These are phyloP conservation scores for Durusdinium trenchii DNA, from an alignment of 73 alveolate genomes.

Conservation along the genomic window DNA sequence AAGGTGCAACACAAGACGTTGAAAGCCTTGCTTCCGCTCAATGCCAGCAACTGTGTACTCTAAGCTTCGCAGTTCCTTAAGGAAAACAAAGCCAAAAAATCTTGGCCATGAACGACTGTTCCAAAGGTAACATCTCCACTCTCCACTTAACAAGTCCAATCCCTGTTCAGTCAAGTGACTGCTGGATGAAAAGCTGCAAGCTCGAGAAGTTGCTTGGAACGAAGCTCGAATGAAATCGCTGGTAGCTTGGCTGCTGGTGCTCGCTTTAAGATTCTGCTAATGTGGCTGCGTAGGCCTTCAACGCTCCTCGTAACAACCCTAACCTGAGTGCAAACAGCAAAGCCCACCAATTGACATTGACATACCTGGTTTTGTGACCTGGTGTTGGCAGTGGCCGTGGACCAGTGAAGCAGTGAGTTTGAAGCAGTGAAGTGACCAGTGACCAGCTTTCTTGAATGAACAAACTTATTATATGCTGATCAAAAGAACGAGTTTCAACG, in stretches of 20 bases:
- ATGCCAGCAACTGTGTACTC: neutral
- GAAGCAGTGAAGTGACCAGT: neutral
- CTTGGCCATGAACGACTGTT: too few species aligned
- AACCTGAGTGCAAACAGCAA: neutral
- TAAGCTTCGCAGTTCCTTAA: neutral
- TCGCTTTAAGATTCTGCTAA: neutral
- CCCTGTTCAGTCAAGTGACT: neutral
- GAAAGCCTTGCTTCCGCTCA: neutral
- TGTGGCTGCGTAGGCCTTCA: neutral
- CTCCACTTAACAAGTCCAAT: neutral
- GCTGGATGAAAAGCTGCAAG: neutral
- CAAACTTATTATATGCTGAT: neutral
- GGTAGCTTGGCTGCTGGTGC: neutral
- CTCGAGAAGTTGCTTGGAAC: neutral
- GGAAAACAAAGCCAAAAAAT: neutral
- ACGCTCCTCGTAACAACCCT: neutral
- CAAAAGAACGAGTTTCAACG: neutral
- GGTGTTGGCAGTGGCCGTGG: too few species aligned
- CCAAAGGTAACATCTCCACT: neutral
- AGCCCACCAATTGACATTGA: neutral
- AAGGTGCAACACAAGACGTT: neutral
- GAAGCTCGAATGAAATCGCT: neutral
- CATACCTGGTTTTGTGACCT: too few species aligned
- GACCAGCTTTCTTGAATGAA: neutral
- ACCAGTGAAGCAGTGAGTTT: too few species aligned